A percentile compares a stretch with the other conserved stretches of the same genome.
These are phyloP conservation scores for Geotrichum cucujoidarum DNA, from an alignment of 1,139 yeast species.

Conservation along the genomic window DNA sequence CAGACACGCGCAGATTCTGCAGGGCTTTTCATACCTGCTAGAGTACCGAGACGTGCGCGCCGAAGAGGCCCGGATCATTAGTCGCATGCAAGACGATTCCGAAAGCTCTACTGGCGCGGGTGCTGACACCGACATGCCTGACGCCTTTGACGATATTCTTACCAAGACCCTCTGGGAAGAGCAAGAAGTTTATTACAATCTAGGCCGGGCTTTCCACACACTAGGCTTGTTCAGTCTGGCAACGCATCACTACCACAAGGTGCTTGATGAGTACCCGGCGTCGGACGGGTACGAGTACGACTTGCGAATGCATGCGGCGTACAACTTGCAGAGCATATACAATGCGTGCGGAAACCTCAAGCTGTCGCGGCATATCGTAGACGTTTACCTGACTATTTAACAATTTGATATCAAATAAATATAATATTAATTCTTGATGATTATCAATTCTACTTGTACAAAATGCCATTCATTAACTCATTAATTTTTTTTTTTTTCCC, in stretches of 20 bases:
- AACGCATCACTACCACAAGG: slow-evolving; percentile 62
- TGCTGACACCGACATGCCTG: slow-evolving; percentile 24
- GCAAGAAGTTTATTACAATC: slow-evolving; percentile 78
- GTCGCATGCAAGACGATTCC: slow-evolving; percentile 2
- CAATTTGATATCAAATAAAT: too few species aligned
- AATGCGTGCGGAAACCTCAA: slow-evolving; percentile 65
- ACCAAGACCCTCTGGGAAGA: slow-evolving; percentile 41
- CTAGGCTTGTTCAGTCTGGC: slow-evolving; percentile 74
- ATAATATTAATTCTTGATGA: background rate
- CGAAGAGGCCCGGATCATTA: slow-evolving; percentile 10
- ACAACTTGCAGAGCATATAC: slow-evolving; percentile 72
- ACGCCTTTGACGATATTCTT: slow-evolving; percentile 27
- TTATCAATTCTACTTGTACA: background rate
- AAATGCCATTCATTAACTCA: background rate
- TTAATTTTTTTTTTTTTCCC: too few species aligned
- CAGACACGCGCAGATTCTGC: slow-evolving; percentile 80
- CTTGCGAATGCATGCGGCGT: slow-evolving; percentile 74
- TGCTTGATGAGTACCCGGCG: slow-evolving; percentile 40
- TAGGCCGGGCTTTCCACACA: slow-evolving; percentile 82
- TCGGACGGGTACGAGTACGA: slow-evolving; percentile 44
- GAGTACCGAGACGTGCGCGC: slow-evolving; percentile 58
- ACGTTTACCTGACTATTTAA: slow-evolving; percentile 48
- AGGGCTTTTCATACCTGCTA: slow-evolving; percentile 72
- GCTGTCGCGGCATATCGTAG: slow-evolving; percentile 59
- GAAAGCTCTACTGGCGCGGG: background rate